phyloP scores from a whole-genome alignment of 2,329 filamentous ascomycete species.

The Coleophoma crateriformis region DNA sequence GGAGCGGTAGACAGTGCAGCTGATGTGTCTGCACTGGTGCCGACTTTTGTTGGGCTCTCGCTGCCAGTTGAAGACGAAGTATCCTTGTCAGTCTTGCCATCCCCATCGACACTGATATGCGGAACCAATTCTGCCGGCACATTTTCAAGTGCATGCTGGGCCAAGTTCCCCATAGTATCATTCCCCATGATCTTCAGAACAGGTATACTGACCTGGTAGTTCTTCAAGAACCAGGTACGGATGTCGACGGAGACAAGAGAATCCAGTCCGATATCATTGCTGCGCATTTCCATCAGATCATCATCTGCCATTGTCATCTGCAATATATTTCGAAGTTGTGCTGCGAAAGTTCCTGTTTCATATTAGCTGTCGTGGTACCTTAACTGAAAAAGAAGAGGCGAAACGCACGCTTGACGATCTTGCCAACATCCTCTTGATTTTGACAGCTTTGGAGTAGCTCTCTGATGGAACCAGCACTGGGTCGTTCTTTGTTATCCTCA shows the following conservation, averaged over 20 bases:
- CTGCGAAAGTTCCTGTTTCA: not conserved
- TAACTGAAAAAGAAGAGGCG: not conserved
- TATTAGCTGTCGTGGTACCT: not conserved
- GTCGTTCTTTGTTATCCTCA: too few species aligned
- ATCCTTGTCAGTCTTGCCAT: not conserved
- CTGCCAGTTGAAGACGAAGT: not conserved
- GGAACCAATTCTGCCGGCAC: conserved; percentile 33
- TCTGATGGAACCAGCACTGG: not conserved
- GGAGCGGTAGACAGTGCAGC: not conserved
- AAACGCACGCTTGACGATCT: not conserved
- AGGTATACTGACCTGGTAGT: conserved; percentile 36
- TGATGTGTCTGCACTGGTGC: not conserved
- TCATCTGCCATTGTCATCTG: not conserved
- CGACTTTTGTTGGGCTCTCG: not conserved
- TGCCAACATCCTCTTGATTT: not conserved
- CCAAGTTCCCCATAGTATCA: conserved; percentile 10
- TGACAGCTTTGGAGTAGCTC: not conserved
- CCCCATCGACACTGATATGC: conserved; percentile 6
- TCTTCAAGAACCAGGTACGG: conserved; percentile 40
- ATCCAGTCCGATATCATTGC: conserved; percentile 28
- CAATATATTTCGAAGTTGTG: not conserved
- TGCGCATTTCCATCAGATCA: not conserved
- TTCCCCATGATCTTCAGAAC: conserved; percentile 39
- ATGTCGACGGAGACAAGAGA: conserved; percentile 9
- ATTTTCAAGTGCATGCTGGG: not conserved